Evolutionary conservation across 495 filamentous ascomycete genomes (phyloP).

Genomic region (Hypomontagnella submonticulosa): DNA sequence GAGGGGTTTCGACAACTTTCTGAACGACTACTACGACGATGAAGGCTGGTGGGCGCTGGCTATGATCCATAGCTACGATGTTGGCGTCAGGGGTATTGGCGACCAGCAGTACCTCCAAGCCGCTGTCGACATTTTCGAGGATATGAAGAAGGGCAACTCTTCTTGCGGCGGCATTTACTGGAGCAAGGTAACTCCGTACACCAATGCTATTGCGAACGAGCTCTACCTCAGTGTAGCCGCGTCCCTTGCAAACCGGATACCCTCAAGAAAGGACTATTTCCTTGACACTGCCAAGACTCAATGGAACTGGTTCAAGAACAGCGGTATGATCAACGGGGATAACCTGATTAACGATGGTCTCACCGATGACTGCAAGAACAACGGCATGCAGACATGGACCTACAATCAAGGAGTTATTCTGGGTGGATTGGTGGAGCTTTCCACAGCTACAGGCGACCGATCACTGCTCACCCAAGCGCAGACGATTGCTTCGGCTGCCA

Average conservation of each 20-base stretch:
- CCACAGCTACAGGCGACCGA: constrained; percentile 62
- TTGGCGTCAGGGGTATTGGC: constrained; percentile 56
- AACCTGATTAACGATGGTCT: constrained; percentile 79
- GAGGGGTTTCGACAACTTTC: constrained; percentile 59
- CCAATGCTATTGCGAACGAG: constrained; percentile 81
- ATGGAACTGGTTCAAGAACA: constrained; percentile 76
- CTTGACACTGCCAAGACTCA: constrained; percentile 64
- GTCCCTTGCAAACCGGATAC: constrained; percentile 75
- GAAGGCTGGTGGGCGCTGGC: constrained; percentile 80
- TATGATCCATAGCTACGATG: constrained; percentile 71
- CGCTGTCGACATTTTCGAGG: constrained; percentile 69
- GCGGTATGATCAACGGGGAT: constrained; percentile 73
- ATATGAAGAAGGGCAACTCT: constrained; percentile 68
- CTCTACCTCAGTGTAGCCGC: constrained; percentile 76
- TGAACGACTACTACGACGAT: constrained; percentile 76
- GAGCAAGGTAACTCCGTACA: constrained; percentile 69
- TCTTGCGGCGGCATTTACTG: constrained; percentile 75
- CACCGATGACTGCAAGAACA: constrained; percentile 67
- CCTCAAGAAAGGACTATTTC: constrained; percentile 61
- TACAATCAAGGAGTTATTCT: constrained; percentile 87
- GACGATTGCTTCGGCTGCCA: constrained; percentile 72
- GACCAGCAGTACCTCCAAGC: constrained; percentile 63
- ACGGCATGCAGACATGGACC: constrained; percentile 71
- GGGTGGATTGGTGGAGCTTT: constrained; percentile 75
- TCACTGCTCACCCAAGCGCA: constrained; percentile 67